Base-by-base conservation (phyloP, 2,329 filamentous ascomycete species). In the Cladophialophora yegresii region DNA sequence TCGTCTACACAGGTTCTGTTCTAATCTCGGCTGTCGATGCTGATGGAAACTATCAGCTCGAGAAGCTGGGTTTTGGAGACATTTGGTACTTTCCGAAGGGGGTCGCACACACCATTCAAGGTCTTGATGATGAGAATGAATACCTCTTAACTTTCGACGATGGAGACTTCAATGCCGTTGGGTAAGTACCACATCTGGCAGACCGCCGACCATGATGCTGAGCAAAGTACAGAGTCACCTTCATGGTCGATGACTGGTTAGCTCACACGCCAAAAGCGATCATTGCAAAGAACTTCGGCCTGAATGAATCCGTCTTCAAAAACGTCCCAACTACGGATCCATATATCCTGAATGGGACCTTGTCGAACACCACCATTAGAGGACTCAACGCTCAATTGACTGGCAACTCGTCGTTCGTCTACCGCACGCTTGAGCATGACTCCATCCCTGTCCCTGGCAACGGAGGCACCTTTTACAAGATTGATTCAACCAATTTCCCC, bases 51-150 rank as follows among this genome's bases (percentile, higher is more conserved):
- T 83, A 84, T 71, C 78, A 85, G 70, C 77, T 81, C 30, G 82
- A 85, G 64, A 82, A 80, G 62, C 81, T 88, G 12, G 80, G 80
- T 56, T 85, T 82, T 54, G 86, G 87, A 16, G 87, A 89, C 65
- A 84, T 88, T 53, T 89, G 86, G 85, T 89, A 89, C 72, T 88
- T 89, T 69, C 87, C 87, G 30, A 87, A 88, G 73, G 87, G 87
- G 2, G 79, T 81, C 3, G 84, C 85, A 0, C 87, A 89, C 57
- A 85, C 85, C 0, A 77, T 89, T 0, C 87, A 89, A 57, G 76
- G 74, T 0, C 79, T 89, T 0, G 85, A 83, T 1, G 86, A 89
- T 9, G 83, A 88, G 72, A 89, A 88, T 63, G 87, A 89, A 73
- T 89, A 84, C 67, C 80, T 90, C 10, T 79, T 89, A 1, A 83